Evolutionary conservation across 208 protist species (phyloP).

Genomic region (Leishmania turanica): DNA sequence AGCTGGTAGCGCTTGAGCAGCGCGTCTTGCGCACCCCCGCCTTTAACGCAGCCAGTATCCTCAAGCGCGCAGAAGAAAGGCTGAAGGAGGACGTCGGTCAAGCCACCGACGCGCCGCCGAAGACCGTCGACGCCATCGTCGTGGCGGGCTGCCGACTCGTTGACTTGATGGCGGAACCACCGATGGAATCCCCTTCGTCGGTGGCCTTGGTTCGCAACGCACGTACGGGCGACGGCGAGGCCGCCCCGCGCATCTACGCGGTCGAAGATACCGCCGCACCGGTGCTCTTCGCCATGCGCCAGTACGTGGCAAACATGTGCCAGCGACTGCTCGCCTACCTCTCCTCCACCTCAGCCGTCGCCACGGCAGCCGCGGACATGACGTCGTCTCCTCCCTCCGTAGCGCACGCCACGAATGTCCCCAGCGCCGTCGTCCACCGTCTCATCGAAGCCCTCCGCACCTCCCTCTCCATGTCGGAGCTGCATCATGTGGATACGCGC

Average conservation of each 20-base stretch:
- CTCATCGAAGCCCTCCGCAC: constrained; percentile 24
- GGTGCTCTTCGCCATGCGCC: constrained; percentile 52
- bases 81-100: constrained; percentile 20
- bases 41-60: constrained; percentile 19
- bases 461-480: constrained; percentile 30
- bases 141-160: constrained; percentile 23
- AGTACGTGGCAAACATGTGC: constrained; percentile 74
- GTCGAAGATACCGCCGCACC: constrained; percentile 53
- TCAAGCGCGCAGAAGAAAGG: constrained; percentile 21
- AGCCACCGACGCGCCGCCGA: constrained; percentile 2
- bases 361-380: constrained; percentile 7
- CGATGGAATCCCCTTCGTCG: background rate
- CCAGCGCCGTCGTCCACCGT: constrained; percentile 7
- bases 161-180: constrained; percentile 25
- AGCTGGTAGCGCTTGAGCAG: constrained; percentile 31
- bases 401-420: constrained; percentile 7
- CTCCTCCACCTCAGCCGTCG: constrained; percentile 22
- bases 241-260: constrained; percentile 15
- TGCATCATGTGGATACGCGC: constrained; percentile 4
- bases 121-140: constrained; percentile 14
- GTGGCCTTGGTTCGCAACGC: background rate
- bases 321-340: constrained; percentile 41
- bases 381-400: background rate
- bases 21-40: constrained; percentile 20
- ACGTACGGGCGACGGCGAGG: background rate